Evolutionary conservation across 495 filamentous ascomycete genomes (phyloP), one percentile per base, ranked within the genome.

Genomic region (Podospora didyma): DNA sequence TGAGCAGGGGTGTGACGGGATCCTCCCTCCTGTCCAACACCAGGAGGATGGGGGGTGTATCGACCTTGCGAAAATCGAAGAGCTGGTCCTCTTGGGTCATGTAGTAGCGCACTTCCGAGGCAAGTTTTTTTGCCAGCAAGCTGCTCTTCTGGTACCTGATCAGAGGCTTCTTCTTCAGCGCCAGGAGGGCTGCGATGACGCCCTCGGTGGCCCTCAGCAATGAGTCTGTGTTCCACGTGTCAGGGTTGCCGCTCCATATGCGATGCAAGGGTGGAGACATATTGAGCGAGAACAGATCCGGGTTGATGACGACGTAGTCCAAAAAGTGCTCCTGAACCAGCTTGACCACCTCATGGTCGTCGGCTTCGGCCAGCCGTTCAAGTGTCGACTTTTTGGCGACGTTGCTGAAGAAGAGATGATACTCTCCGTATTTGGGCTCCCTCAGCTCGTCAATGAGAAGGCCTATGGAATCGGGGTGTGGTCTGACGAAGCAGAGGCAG

Each of bases 391-490:
- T 98, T 69, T 93, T 93, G 68, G 94, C 86, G 42, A 97, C 85
- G 71, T 98, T 98, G 79, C 90, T 96, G 68, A 98, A 93, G 74
- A 91, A 97, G 51, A 98, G 84, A 62, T 96, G 82, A 73, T 98
- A 98, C 79, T 97, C 94, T 58, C 95, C 94, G 63, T 98, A 98
- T 65, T 94, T 96, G 19, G 94, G 95, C 53, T 96, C 93, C 56
- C 95, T 84, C 46, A 98, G 80, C 74, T 98, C 94, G 62, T 98
- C 95, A 62, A 98, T 94, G 19, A 98, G 80, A 28, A 89, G 82
- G 69, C 97, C 92, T 60, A 97, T 88, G 21, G 94, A 92, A 56
- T 91, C 89, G 2, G 93, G 82, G 11, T 92, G 92, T 16, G 94
- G 94, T 24, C 95, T 85, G 28, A 97, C 82, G 67, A 98, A 97